Conservation (phyloP, 768 basidiomycete species). For the Leccinum obscurum region DNA sequence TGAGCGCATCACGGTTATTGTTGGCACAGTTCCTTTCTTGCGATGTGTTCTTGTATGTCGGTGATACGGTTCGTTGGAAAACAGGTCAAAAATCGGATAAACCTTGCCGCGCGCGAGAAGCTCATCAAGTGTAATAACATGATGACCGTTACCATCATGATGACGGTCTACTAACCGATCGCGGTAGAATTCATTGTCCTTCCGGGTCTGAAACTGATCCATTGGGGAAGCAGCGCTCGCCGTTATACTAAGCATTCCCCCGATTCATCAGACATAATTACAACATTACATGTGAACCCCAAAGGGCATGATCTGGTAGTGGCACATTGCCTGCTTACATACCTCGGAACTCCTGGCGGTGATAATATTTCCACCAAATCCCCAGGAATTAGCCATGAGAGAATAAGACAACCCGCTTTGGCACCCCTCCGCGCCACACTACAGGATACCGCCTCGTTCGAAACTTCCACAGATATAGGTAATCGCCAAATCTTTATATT, state of each 20-base stretch:
- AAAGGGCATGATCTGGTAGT: background rate
- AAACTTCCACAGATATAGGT: background rate
- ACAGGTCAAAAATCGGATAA: background rate
- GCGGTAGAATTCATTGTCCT: background rate
- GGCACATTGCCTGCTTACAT: background rate
- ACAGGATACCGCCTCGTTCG: background rate
- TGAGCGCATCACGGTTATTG: background rate
- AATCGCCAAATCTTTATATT: too few relatives aligned
- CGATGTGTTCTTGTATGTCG: background rate
- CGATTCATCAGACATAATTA: background rate
- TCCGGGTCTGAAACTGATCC: background rate
- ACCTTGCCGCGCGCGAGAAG: background rate
- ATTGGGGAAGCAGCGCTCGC: background rate
- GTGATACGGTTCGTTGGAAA: background rate
- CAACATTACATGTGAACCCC: background rate
- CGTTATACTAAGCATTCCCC: background rate
- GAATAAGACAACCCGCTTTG: background rate
- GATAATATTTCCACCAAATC: background rate
- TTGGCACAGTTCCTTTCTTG: background rate
- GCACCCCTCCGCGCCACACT: background rate
- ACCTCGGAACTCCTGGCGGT: background rate
- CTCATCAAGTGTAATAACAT: background rate
- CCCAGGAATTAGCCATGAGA: too few relatives aligned
- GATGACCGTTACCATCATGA: background rate
- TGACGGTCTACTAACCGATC: background rate